Evolutionary conservation across 2,329 filamentous ascomycete genomes (phyloP), one percentile per base, ranked within the genome.

Genomic region (Verticillium klebahnii): DNA sequence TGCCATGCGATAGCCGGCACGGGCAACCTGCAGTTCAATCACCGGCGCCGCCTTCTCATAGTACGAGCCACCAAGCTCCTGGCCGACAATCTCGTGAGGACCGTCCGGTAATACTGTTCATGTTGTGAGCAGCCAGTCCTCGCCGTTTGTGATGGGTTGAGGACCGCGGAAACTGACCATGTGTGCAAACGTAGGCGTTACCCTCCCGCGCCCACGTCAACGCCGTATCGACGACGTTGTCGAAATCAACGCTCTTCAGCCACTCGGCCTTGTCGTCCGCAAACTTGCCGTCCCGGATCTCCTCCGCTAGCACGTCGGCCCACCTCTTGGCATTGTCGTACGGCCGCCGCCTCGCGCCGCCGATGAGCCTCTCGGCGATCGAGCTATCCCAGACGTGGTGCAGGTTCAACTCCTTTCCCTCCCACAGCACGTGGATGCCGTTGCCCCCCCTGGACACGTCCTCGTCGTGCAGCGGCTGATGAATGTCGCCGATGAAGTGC

Each of bases 351-450:
- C 77, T 75, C 54, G 77, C 71, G n/a, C 81, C 84, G 2, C 87
- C 87, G 1, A 89, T 77, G 68, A 85, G 75, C 69, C 87, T 84
- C 74, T 90, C 87, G 0, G 85, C 82, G 64, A 92, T 91, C 66
- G 82, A 84, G 60, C 83, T 85, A 70, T 92, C 90, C 89, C 89
- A 92, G 17, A 91, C 84, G 62, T 88, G 82, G 69, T 92, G 90
- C 52, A 92, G 79, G 70, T 92, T 92, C 61, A 84, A 80, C 32
- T 78, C 73, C 34, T 74, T 72, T 3, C 80, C 81, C 31, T 86
- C 78, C 75, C 87, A 92, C 17, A 75, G 77, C 1, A 92, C 89
- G 15, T 79, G 72, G 67, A 92, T 89, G 12, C 82, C 82, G 67
- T 92, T 93, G 0, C 89, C 89, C 60, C 90, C 90, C 25, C 81